Evolutionary conservation across 2,329 filamentous ascomycete genomes (phyloP), one percentile per base, ranked within the genome.

Genomic region (Dactylonectria estremocensis): DNA sequence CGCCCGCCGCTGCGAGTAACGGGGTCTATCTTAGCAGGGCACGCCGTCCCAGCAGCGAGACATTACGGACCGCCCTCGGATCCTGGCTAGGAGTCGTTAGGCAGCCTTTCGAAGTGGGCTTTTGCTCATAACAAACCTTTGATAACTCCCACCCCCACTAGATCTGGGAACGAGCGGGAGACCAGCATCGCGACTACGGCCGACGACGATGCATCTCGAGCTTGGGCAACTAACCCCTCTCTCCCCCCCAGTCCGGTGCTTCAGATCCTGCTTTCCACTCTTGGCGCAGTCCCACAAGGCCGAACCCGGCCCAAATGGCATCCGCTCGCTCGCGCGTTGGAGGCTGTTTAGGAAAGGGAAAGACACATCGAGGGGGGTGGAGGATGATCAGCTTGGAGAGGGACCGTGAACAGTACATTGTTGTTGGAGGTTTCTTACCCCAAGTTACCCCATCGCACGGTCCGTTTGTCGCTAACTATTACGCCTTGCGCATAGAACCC

Each of bases 261-360:
- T 31, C 22, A 57, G 57, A 60, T 28, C 46, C 33, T 43, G 37
- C 22, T 48, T 50, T 43, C 40, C 50, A 16, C 31, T n/a, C 33
- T 54, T 22, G 50, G 60, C 31, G n/a, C 7, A 28, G 60, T 56
- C 50, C 43, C 43, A 48, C 60, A 62, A 56, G 20, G 31, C 45
- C 35, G 46, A 60, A 22, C 46, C 31, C 46, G 35, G 45, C 50
- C 50, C 40, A 43, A 14, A 43, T n/a, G n/a, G 40, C 14, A n/a
- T 43, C 14, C 40, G 40, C n/a, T n/a, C 40, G 40, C 24, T 28
- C 24, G 24, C 7, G 24, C 14, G 40, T 43, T 43, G 40, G 40
- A n/a, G 40, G 40, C 6, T n/a, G n/a, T 43, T 43, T 43, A 14
- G 40, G n/a, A n/a, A 8, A n/a, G 8, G 5, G n/a, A n/a, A n/a